These are phyloP conservation scores for Nannochloris sp. DNA, from an alignment of 139 green algal species.

Conservation along the genomic window DNA sequence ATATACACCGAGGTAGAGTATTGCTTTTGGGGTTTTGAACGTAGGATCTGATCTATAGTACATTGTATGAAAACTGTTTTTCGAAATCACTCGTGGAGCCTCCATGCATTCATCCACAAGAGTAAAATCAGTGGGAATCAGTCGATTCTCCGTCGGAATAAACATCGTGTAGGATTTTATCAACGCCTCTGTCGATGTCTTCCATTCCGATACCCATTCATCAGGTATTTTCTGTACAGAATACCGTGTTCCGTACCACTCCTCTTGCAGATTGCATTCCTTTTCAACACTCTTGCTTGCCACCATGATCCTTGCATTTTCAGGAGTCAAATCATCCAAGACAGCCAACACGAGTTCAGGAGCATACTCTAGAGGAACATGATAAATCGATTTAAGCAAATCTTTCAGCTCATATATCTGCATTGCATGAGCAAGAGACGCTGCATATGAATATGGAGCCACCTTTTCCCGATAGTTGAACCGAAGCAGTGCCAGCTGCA, in stretches of 20 bases:
- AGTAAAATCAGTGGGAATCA: slow-evolving; percentile 43
- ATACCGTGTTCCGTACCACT: slow-evolving; percentile 67
- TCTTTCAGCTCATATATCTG: slow-evolving; percentile 38
- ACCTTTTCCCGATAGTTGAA: slow-evolving; percentile 80
- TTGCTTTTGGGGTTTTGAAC: slow-evolving; percentile 51
- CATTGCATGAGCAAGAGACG: slow-evolving; percentile 54
- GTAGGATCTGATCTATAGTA: slow-evolving; percentile 33
- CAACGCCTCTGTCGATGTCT: neutral
- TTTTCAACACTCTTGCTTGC: slow-evolving; percentile 53
- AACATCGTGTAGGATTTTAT: slow-evolving; percentile 2
- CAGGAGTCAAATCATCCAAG: slow-evolving; percentile 52
- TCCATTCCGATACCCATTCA: slow-evolving; percentile 38
- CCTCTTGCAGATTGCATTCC: slow-evolving; percentile 19
- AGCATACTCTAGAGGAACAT: slow-evolving; percentile 52
- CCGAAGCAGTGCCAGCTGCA: slow-evolving; percentile 36
- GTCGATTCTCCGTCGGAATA: slow-evolving; percentile 70
- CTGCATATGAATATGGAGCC: slow-evolving; percentile 48
- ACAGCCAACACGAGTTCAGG: slow-evolving; percentile 42
- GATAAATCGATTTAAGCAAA: slow-evolving; percentile 55
- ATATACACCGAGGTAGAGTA: slow-evolving; percentile 48
- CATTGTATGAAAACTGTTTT: slow-evolving; percentile 19
- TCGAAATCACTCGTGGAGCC: neutral
- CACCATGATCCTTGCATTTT: slow-evolving; percentile 62
- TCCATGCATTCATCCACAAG: slow-evolving; percentile 30
- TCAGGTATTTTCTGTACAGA: slow-evolving; percentile 30